phyloP scores from a whole-genome alignment of 495 filamentous ascomycete genomes.

The Penicillium bovifimosum region DNA sequence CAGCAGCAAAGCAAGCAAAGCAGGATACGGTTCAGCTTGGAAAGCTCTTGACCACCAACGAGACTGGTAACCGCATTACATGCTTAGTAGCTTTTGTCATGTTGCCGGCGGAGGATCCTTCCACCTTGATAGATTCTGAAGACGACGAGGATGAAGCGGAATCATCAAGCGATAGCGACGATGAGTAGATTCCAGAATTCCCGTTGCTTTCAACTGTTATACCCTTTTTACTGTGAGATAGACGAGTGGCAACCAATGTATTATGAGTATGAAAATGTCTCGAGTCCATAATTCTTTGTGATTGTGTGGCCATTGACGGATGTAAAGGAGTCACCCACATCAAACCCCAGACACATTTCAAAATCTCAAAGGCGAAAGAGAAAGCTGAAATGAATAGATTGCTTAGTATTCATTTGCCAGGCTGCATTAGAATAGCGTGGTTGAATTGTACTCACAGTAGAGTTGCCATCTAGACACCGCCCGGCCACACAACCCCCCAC shows the following conservation, averaged over 20 bases:
- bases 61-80: conserved; percentile 84
- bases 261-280: conserved; percentile 6
- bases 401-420: neutral
- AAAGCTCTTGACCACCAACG: conserved; percentile 67
- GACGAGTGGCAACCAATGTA: conserved; percentile 15
- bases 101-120: conserved; percentile 42
- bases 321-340: conserved; percentile 3
- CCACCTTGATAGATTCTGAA: conserved; percentile 29
- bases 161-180: conserved; percentile 44
- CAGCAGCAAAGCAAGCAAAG: conserved; percentile 24
- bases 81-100: conserved; percentile 84
- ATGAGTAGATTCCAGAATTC: conserved; percentile 23
- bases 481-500: conserved; percentile 39
- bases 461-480: conserved; percentile 28
- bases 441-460: neutral
- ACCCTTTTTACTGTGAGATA: conserved; percentile 25
- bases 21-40: conserved; percentile 57
- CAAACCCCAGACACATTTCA: neutral
- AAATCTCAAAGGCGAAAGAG: neutral
- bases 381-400: too few species aligned
- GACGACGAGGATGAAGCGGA: conserved; percentile 39
- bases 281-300: neutral
- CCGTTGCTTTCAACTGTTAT: conserved; percentile 14
- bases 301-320: neutral
- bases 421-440: neutral